Evolutionary conservation across 2,329 filamentous ascomycete species (phyloP).

Genomic region (Calonectria crousiana): DNA sequence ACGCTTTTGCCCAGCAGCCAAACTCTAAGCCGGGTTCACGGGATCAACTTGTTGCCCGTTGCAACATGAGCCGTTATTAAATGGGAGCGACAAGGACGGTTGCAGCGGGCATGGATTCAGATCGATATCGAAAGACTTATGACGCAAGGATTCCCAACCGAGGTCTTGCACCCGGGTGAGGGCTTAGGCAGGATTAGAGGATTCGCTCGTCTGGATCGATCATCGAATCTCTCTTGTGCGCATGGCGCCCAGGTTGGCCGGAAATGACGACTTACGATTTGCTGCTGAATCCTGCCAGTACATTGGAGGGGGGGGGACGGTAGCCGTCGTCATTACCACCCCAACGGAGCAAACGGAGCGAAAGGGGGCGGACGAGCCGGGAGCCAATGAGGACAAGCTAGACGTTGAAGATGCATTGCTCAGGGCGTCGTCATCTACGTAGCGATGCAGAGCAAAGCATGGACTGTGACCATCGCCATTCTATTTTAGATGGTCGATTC

Average conservation of each 20-base stretch:
- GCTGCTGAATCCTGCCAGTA: not conserved
- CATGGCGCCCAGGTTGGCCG: not conserved
- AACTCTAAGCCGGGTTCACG: slow-evolving; percentile 12
- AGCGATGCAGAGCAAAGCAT: not conserved
- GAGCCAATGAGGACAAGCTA: not conserved
- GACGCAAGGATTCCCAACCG: slow-evolving; percentile 13
- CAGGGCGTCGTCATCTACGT: not conserved
- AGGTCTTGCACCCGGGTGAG: slow-evolving; percentile 3
- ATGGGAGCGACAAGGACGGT: not conserved
- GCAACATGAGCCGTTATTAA: not conserved
- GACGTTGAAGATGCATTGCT: not conserved
- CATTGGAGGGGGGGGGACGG: not conserved
- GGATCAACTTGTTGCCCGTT: not conserved
- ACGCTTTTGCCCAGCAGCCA: not conserved
- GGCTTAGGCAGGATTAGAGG: not conserved
- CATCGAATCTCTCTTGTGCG: not conserved
- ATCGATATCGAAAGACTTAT: slow-evolving; percentile 27
- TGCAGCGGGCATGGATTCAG: slow-evolving; percentile 13
- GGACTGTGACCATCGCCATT: not conserved
- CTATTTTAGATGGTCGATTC: not conserved
- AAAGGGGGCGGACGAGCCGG: not conserved
- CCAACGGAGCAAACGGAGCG: not conserved
- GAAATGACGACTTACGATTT: slow-evolving; percentile 10
- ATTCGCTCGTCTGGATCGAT: not conserved
- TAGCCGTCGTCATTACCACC: not conserved